These are phyloP conservation scores for Vaccinium darrowii DNA, from an alignment of 148 eudicot genomes.

Conservation along the genomic window DNA sequence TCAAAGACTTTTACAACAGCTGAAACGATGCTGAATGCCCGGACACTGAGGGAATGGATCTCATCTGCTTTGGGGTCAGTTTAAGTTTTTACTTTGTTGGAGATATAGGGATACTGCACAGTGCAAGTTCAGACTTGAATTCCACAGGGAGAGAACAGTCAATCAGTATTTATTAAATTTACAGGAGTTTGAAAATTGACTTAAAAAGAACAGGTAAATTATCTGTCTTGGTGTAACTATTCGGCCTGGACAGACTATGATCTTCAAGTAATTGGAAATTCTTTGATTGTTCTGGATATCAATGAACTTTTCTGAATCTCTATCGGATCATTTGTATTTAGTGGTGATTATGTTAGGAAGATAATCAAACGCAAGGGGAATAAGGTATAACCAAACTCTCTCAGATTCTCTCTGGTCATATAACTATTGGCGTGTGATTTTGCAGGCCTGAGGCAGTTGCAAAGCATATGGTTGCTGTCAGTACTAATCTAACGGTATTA, in stretches of 20 bases:
- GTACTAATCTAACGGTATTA: slow-evolving; percentile 84
- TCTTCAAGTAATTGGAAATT: neutral
- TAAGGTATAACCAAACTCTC: neutral
- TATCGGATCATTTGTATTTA: neutral
- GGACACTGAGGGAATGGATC: slow-evolving; percentile 98
- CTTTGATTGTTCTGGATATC: slow-evolving; percentile 1
- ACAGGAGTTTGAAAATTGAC: neutral
- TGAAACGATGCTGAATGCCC: slow-evolving; percentile 97
- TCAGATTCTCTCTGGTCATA: slow-evolving; percentile 8
- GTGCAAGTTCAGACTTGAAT: slow-evolving; percentile 12
- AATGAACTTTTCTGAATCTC: neutral
- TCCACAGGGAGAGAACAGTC: neutral
- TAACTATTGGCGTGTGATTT: slow-evolving; percentile 15
- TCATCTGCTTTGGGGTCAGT: slow-evolving; percentile 89
- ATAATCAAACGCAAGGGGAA: neutral
- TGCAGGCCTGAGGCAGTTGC: slow-evolving; percentile 87
- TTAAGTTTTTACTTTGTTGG: neutral
- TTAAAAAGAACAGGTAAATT: too few species aligned
- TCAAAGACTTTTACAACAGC: slow-evolving; percentile 99
- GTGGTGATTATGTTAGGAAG: neutral
- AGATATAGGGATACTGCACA: neutral
- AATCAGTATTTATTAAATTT: neutral
- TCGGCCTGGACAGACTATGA: too few species aligned
- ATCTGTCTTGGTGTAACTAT: too few species aligned
- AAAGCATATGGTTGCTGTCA: slow-evolving; percentile 99